Conservation (phyloP, 78 protist species). For the Dictyostelium capitatum region DNA sequence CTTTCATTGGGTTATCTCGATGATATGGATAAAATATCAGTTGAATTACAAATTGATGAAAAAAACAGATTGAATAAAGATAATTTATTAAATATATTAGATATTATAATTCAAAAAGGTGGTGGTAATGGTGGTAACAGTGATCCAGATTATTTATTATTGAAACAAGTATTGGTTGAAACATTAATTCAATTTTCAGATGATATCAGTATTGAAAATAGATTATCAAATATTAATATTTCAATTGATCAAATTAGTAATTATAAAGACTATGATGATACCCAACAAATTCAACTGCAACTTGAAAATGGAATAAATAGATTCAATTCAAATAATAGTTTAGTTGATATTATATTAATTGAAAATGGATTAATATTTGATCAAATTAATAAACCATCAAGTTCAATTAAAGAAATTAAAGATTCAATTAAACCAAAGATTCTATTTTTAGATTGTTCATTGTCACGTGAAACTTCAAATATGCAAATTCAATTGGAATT, state of each 20-base stretch:
- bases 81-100: constrained; percentile 2
- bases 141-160: background rate
- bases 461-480: background rate
- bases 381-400: background rate
- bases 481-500: constrained; percentile 17
- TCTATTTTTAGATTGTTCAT: constrained; percentile 8
- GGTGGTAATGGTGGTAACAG: background rate
- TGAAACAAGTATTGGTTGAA: background rate
- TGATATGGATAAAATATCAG: background rate
- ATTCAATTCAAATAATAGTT: background rate
- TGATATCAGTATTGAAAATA: background rate
- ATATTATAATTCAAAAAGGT: background rate
- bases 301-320: background rate
- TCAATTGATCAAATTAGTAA: background rate
- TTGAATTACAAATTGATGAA: background rate
- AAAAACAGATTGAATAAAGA: background rate
- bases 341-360: background rate
- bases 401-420: background rate
- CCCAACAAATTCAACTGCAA: background rate
- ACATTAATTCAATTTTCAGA: background rate
- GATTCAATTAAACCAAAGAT: background rate
- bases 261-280: background rate
- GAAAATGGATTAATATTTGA: constrained; percentile 5
- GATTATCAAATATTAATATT: background rate
- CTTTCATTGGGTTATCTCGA: background rate